These are phyloP conservation scores for Babesia divergens DNA, from an alignment of 169 alveolate species.

Conservation along the genomic window DNA sequence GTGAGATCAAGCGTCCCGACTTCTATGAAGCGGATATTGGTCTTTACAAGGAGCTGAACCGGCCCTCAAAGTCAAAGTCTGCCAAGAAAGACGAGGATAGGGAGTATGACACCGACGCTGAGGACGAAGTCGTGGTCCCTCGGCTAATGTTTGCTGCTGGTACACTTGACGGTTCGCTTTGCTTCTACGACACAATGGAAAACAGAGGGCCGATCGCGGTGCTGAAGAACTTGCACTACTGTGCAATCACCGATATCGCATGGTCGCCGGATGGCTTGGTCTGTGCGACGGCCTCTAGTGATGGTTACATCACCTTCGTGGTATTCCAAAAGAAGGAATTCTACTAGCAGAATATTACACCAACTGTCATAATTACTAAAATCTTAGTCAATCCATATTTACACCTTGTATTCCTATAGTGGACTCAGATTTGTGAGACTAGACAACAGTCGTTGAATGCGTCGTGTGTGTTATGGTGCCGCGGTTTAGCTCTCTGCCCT, in stretches of 20 bases:
- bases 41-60: background rate
- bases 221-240: conserved; percentile 87
- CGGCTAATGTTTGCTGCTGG: conserved; percentile 80
- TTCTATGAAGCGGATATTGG: conserved; percentile 24
- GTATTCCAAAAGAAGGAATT: conserved; percentile 59
- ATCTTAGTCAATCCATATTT: background rate
- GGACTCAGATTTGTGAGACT: no score
- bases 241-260: conserved; percentile 89
- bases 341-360: background rate
- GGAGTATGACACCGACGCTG: conserved; percentile 68
- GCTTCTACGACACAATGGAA: conserved; percentile 83
- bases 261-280: conserved; percentile 90
- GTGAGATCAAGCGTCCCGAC: conserved; percentile 7
- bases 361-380: background rate
- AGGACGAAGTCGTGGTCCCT: conserved; percentile 70
- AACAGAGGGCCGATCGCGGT: conserved; percentile 85
- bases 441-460: background rate
- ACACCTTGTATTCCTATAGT: background rate
- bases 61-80: conserved; percentile 2
- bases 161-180: conserved; percentile 84
- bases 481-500: background rate
- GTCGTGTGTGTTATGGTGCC: background rate
- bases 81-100: conserved; percentile 41
- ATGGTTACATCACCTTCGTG: conserved; percentile 85
- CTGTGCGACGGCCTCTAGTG: conserved; percentile 89